Percentiles rank a stretch among this genome's conserved stretches.
Evolutionary conservation across 106 monocot species (phyloP).

Genomic region (Dendrobium huoshanense): DNA sequence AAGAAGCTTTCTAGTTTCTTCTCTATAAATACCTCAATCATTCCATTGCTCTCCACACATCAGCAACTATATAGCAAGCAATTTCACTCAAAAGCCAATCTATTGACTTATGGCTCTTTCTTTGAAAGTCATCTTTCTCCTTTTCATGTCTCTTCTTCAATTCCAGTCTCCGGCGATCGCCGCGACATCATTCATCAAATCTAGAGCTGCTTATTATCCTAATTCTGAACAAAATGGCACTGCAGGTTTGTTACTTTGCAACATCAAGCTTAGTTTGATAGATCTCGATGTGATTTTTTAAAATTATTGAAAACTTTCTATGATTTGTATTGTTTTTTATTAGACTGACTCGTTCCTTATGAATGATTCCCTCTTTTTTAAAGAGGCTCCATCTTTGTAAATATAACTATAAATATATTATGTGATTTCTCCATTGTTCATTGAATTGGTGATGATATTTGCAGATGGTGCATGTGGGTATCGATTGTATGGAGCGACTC

Average conservation of each 20-base stretch:
- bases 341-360: background rate
- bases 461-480: constrained; percentile 57
- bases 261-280: background rate
- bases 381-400: background rate
- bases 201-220: constrained; percentile 48
- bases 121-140: background rate
- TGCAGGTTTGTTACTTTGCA: constrained; percentile 8
- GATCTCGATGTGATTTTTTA: background rate
- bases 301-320: background rate
- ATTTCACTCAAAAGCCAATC: background rate
- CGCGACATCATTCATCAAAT: constrained; percentile 26
- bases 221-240: constrained; percentile 46
- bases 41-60: background rate
- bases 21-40: constrained; percentile 21
- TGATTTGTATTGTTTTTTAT: background rate
- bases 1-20: background rate
- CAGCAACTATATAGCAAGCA: background rate
- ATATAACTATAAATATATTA: background rate
- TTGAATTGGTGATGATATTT: background rate
- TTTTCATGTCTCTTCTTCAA: constrained; percentile 9
- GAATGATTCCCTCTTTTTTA: background rate
- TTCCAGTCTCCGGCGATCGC: constrained; percentile 10
- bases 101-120: constrained; percentile 21
- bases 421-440: background rate
- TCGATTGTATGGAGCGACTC: constrained; percentile 39